phyloP scores from a whole-genome alignment of 192 early-diverging fungal species.

The Linnemannia schmuckeri region DNA sequence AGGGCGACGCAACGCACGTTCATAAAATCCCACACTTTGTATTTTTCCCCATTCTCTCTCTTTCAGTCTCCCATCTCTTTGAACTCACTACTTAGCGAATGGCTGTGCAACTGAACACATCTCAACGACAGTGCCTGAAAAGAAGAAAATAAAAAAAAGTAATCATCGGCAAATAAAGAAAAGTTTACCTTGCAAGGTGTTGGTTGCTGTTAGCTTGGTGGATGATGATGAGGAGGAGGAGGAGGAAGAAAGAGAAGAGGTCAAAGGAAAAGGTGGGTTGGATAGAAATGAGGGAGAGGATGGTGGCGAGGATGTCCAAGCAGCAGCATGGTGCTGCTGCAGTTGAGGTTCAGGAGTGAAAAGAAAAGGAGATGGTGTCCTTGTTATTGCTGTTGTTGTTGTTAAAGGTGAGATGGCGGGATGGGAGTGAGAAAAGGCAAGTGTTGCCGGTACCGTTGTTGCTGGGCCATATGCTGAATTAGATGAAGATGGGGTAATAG shows the following conservation, averaged over 20 bases:
- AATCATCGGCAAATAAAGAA: neutral
- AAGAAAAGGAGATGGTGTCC: neutral
- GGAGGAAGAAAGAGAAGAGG: neutral
- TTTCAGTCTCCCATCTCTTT: too few relatives aligned
- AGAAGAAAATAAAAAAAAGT: neutral
- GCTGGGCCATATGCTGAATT: neutral
- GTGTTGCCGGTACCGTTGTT: neutral
- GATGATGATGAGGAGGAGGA: neutral
- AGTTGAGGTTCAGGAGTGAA: neutral
- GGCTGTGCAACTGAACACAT: neutral
- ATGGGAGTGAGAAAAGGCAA: neutral
- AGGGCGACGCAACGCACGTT: too few relatives aligned
- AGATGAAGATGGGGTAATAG: constrained; percentile 4
- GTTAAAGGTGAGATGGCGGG: neutral
- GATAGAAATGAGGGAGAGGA: neutral
- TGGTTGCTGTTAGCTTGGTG: neutral
- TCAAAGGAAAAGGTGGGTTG: neutral
- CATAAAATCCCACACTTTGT: too few relatives aligned
- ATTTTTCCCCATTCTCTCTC: too few relatives aligned
- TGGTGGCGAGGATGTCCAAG: neutral
- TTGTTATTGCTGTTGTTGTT: neutral
- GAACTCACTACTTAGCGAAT: neutral
- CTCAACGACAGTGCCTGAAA: too few relatives aligned
- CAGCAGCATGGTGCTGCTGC: neutral
- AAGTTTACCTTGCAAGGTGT: neutral